Base-by-base conservation (phyloP, 805 yeast species). In the Barnettozyma pratensis region DNA sequence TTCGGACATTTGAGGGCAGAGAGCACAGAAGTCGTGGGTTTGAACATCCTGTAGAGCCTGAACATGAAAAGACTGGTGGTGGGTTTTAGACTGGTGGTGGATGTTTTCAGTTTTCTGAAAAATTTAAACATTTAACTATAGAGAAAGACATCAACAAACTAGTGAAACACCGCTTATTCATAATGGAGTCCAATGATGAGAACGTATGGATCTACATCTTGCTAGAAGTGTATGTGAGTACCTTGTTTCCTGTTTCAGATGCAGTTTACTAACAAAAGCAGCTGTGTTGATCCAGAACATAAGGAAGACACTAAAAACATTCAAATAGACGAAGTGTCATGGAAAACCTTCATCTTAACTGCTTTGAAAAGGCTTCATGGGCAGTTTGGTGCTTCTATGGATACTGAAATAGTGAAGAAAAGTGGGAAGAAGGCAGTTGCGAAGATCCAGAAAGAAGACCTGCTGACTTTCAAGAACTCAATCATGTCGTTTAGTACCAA, bases 341-440 rank as follows among this genome's bases (percentile, higher is more conserved):
- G 76, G 77, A 66, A 59, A 28, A 66, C 67, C 29, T 62, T 67
- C 60, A 51, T 71, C 5, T 57, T 58, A 27, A 59, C 55, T 37
- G 70, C 75, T 0, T 49, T 72, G 27, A 61, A 54, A 30, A 60
- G 64, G 25, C 61, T 67, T 6, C 73, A 71, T 53, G 77, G 77
- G 2, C 38, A 70, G 4, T 68, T 72, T 53, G 77, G 77, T 0
- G 65, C 64, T 39, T 67, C 71, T 1, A 61, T 69, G 1, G 72
- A 69, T 26, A 58, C 63, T 9, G 61, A 62, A 3, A 48, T 72
- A n/a, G 31, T 71, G 11, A 47, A 60, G 26, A 54, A 48, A 4
- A 54, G 59, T 6, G 62, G 58, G 11, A 49, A 52, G 29, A 46
- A 48, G 9, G 64, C 67, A 1, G 54, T 60, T 31, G 46, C 67